Conservation (phyloP, 371 early-diverging fungal species). For the Mucor saturninus region DNA sequence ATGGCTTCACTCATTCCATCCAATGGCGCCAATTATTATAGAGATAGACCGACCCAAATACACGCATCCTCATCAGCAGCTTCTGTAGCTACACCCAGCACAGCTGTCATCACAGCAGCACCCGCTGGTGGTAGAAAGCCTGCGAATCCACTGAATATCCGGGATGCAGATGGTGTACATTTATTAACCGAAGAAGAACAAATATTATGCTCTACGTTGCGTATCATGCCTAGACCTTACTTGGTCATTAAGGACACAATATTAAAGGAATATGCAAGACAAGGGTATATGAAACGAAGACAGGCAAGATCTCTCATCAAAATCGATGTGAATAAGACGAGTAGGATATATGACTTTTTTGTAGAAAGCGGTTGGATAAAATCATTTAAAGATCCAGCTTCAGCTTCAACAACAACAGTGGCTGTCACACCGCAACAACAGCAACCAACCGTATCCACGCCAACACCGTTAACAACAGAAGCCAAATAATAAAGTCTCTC, state of each 20-base stretch:
- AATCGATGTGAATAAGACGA: slow-evolving; percentile 89
- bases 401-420: neutral
- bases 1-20: slow-evolving; percentile 27
- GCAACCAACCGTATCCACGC: slow-evolving; percentile 1
- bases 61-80: slow-evolving; percentile 9
- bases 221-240: slow-evolving; percentile 86
- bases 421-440: slow-evolving; percentile 1
- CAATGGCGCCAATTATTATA: slow-evolving; percentile 37
- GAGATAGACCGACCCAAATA: slow-evolving; percentile 27
- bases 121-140: slow-evolving; percentile 55
- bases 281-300: slow-evolving; percentile 73
- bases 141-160: slow-evolving; percentile 78
- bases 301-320: slow-evolving; percentile 82
- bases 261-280: slow-evolving; percentile 79
- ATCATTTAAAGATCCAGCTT: slow-evolving; percentile 40
- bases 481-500: slow-evolving; percentile 4
- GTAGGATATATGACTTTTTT: slow-evolving; percentile 89
- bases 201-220: slow-evolving; percentile 79
- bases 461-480: slow-evolving; percentile 12
- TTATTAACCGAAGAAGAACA: slow-evolving; percentile 82
- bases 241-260: slow-evolving; percentile 89
- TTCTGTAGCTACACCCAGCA: slow-evolving; percentile 19
- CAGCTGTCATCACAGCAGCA: slow-evolving; percentile 29
- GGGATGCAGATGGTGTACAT: slow-evolving; percentile 84
- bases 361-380: slow-evolving; percentile 89